A percentile compares a stretch with the other conserved stretches of the same genome.
These are phyloP conservation scores for Aspergillus vadensis DNA, from an alignment of 2,329 filamentous ascomycete species.

Conservation along the genomic window DNA sequence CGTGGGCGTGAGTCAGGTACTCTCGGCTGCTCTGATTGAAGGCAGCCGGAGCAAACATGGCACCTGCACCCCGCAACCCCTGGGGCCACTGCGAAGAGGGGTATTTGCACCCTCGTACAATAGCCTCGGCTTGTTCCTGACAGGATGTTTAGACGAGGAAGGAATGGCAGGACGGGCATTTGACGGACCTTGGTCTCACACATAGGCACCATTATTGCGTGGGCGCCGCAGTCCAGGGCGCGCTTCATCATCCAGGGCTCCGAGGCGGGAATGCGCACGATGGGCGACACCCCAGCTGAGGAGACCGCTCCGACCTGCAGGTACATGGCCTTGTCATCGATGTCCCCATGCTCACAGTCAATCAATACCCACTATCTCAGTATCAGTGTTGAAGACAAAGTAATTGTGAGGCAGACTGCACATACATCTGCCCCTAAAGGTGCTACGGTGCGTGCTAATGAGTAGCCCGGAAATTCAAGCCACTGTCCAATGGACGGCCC, in stretches of 20 bases:
- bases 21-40: constrained; percentile 27
- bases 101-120: not conserved
- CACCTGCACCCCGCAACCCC: not conserved
- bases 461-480: constrained; percentile 10
- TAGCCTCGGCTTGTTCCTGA: not conserved
- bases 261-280: not conserved
- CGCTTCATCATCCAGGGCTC: not conserved
- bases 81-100: not conserved
- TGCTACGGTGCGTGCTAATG: not conserved
- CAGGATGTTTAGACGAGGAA: too few relatives aligned
- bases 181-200: not conserved
- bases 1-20: constrained; percentile 56
- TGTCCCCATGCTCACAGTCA: constrained; percentile 7
- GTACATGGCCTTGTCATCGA: constrained; percentile 1
- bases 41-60: not conserved
- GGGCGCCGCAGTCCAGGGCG: constrained; percentile 1
- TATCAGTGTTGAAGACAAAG: not conserved
- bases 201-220: not conserved
- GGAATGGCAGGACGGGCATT: not conserved
- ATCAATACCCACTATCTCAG: not conserved
- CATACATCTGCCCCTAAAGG: constrained; percentile 2
- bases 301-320: not conserved
- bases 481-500: constrained; percentile 1
- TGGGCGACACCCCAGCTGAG: not conserved
- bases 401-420: too few relatives aligned